Base-by-base conservation (phyloP, 2,329 filamentous ascomycete genomes). In the Tolypocladium amazonense region DNA sequence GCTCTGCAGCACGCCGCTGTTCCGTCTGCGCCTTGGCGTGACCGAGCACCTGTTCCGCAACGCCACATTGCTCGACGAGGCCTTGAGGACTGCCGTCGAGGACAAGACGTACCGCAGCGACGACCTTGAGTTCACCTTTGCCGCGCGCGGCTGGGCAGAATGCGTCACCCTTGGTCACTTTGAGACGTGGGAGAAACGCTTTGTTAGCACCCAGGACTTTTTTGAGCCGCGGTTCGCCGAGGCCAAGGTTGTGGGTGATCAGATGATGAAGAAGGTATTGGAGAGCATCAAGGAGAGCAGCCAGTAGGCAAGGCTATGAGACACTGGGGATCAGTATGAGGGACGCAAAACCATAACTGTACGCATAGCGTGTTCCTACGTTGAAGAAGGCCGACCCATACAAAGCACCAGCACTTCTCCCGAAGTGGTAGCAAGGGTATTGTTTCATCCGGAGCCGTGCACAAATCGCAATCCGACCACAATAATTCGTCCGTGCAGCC, bases 1-100 rank as follows among this genome's bases (percentile, higher is more conserved):
- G 92, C 95, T 99, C 66, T 99, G 94, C 78, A 96, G 92, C 58
- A 99, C 94, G 45, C 94, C 94, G 77, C 84, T 97, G 55, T 99
- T 99, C 79, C 89, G 94, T 57, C 85, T 99, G 64, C 97, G 94
- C 85, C 83, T 99, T 39, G 94, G 94, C 60, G 95, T 97, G n/a
- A 93, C 92, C 1, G 94, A 99, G 76, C 93, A 96, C 71, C 81
- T 99, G 43, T 99, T 97, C 79, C 88, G 92, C 64, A 92, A 92
- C 68, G 81, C 84, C 23, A 84, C 83, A 3, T 79, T 96, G 58
- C 84, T 99, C 18, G 88, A 96, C 57, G 91, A 94, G 70, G 88
- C 89, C 30, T 84, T 99, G 66, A 83, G 88, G 56, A 94, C 91
- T 9, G 93, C 92, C 3, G 86, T 97, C 67, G 84, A 93, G 64